A percentile compares a stretch with the other conserved stretches of the same genome.
phyloP scores from a whole-genome alignment of 139 green algal species.

The Chloropicon primus region DNA sequence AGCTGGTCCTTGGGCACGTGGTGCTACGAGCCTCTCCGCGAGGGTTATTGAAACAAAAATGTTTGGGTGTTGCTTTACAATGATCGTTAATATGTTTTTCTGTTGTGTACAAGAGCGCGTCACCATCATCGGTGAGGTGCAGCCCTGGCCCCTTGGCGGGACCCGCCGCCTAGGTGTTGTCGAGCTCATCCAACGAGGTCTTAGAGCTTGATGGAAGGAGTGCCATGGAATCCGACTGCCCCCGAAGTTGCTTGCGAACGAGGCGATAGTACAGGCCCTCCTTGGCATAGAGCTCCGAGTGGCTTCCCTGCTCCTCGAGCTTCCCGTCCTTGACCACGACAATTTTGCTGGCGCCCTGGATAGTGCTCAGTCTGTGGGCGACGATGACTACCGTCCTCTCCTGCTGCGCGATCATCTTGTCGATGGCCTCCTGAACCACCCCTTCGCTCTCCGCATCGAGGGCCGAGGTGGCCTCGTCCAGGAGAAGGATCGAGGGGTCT shows the following conservation, averaged over 20 bases:
- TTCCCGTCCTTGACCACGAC: background rate
- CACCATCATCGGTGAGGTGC: too few species aligned
- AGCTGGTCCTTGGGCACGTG: too few species aligned
- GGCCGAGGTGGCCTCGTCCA: slow-evolving; percentile 31
- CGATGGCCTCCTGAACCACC: background rate
- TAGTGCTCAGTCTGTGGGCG: background rate
- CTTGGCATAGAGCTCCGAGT: background rate
- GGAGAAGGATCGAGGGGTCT: slow-evolving; percentile 30
- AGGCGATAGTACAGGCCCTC: background rate
- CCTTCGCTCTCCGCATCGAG: slow-evolving; percentile 24
- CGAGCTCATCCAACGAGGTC: background rate
- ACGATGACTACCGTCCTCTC: slow-evolving; percentile 27
- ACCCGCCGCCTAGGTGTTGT: too few species aligned
- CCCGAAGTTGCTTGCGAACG: background rate
- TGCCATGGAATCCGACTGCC: background rate
- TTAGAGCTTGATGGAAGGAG: background rate
- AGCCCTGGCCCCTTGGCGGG: too few species aligned
- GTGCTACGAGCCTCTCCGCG: too few species aligned
- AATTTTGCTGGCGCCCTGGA: background rate
- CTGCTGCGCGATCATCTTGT: background rate
- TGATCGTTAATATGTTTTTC: too few species aligned
- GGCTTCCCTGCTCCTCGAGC: background rate
- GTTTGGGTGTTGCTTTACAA: too few species aligned
- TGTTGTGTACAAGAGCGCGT: too few species aligned
- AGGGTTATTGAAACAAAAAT: too few species aligned